phyloP scores from a whole-genome alignment of 2,329 filamentous ascomycete genomes.

The Phaeoacremonium minimum region DNA sequence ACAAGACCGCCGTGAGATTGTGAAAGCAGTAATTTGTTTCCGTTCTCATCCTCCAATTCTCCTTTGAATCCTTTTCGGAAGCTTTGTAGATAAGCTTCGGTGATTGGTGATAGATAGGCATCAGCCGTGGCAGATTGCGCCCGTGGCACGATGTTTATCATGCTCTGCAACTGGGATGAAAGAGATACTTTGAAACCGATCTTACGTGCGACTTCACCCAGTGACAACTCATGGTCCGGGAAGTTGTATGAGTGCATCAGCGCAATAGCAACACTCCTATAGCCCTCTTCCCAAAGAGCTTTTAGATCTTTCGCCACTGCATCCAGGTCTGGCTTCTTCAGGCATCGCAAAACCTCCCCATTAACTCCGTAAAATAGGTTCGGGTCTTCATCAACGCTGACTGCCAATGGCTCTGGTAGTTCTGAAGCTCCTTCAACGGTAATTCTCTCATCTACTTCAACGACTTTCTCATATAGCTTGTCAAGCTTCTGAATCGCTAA shows the following conservation, averaged over 20 bases:
- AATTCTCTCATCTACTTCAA: conserved; percentile 62
- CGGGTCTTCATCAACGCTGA: background rate
- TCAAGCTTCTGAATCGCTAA: conserved; percentile 60
- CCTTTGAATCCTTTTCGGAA: conserved; percentile 59
- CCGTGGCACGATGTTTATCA: conserved; percentile 64
- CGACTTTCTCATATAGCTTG: conserved; percentile 57
- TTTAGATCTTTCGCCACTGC: conserved; percentile 43
- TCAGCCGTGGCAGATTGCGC: conserved; percentile 63
- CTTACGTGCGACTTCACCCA: conserved; percentile 56
- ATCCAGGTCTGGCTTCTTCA: conserved; percentile 45
- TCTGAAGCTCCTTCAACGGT: conserved; percentile 64
- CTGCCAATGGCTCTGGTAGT: conserved; percentile 35
- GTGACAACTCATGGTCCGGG: conserved; percentile 55
- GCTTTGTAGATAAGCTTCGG: conserved; percentile 60
- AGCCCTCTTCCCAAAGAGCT: conserved; percentile 27
- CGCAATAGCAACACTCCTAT: conserved; percentile 60
- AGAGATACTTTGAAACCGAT: conserved; percentile 63
- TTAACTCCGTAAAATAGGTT: background rate
- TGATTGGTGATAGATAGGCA: conserved; percentile 64
- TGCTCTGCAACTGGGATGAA: conserved; percentile 61
- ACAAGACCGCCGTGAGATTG: conserved; percentile 38
- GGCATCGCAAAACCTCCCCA: conserved; percentile 57
- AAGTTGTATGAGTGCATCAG: conserved; percentile 65
- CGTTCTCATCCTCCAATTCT: conserved; percentile 53
- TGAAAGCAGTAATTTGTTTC: conserved; percentile 34